Percentiles rank a stretch among this genome's conserved stretches.
Evolutionary conservation across 176 grass and related monocot species (phyloP).

Genomic region (Oryza australiensis): DNA sequence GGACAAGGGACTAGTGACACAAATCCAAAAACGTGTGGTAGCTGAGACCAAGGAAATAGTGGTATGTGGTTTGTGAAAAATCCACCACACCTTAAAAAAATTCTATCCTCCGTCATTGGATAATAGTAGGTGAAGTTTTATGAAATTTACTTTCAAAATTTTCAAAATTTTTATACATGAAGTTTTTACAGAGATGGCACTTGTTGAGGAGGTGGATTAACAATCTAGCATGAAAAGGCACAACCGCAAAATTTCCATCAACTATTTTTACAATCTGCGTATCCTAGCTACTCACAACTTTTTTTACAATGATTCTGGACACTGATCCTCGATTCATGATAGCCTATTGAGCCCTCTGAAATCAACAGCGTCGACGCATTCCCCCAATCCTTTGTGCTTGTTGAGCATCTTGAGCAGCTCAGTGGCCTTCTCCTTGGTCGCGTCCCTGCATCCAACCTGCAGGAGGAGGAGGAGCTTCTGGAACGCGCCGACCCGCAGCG

Average conservation of each 20-base stretch:
- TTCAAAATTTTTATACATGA: too few relatives aligned
- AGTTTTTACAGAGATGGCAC: too few relatives aligned
- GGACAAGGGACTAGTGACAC: too few relatives aligned
- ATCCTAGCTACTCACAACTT: neutral
- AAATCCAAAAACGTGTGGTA: too few relatives aligned
- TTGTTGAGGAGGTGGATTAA: neutral
- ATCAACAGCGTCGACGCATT: conserved; percentile 59
- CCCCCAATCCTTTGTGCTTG: conserved; percentile 46
- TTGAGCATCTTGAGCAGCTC: conserved; percentile 84
- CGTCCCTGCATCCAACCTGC: conserved; percentile 67
- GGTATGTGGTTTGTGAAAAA: too few relatives aligned
- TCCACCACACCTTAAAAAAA: too few relatives aligned
- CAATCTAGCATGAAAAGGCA: neutral
- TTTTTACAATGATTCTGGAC: conserved; percentile 27
- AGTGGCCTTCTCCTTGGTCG: conserved; percentile 70
- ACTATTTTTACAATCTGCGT: conserved; percentile 4
- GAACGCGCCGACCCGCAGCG: conserved; percentile 70
- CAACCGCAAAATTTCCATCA: conserved; percentile 11
- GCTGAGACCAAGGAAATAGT: too few relatives aligned
- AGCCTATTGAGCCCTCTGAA: conserved; percentile 74
- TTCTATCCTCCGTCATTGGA: too few relatives aligned
- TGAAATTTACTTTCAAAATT: too few relatives aligned
- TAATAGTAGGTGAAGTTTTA: too few relatives aligned
- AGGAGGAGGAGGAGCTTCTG: conserved; percentile 80
- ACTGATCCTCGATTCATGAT: conserved; percentile 36